Conservation (phyloP, 1,139 yeast genomes). For the Yamadazyma blattariae region DNA sequence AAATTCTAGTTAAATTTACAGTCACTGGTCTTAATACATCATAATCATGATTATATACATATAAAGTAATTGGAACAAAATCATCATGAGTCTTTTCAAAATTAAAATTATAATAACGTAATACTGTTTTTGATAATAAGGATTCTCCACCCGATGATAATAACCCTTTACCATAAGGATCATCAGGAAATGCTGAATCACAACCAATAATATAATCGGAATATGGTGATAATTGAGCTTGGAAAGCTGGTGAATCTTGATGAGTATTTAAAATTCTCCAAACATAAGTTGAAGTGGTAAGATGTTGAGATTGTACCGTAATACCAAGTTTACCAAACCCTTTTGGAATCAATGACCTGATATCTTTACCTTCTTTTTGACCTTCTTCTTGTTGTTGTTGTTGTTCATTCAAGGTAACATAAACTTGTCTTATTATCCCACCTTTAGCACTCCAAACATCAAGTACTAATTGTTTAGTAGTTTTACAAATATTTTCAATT, state of each 20-base stretch:
- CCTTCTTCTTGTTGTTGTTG: conserved; percentile 5
- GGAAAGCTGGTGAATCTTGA: conserved; percentile 79
- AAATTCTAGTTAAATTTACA: conserved; percentile 48
- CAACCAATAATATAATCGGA: conserved; percentile 91
- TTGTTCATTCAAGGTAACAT: conserved; percentile 36
- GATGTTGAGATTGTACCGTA: conserved; percentile 72
- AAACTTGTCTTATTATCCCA: conserved; percentile 55
- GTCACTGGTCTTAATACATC: conserved; percentile 86
- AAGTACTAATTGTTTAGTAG: conserved; percentile 44
- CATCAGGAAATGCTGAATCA: conserved; percentile 49
- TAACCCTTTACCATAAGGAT: conserved; percentile 51
- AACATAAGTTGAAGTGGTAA: conserved; percentile 74
- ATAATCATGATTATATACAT: conserved; percentile 85
- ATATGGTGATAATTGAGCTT: conserved; percentile 78
- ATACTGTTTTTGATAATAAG: conserved; percentile 64
- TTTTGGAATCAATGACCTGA: conserved; percentile 12
- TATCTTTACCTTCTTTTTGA: conserved; percentile 4
- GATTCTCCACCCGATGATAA: conserved; percentile 86
- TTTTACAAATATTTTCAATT: conserved; percentile 26
- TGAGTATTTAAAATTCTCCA: conserved; percentile 84
- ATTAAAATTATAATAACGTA: conserved; percentile 54
- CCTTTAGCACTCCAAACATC: conserved; percentile 93
- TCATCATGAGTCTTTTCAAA: conserved; percentile 32
- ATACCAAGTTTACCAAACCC: conserved; percentile 51
- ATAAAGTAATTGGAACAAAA: conserved; percentile 48